These are phyloP conservation scores for Cryptosporidium sp. DNA, from an alignment of 169 alveolate species.

Conservation along the genomic window DNA sequence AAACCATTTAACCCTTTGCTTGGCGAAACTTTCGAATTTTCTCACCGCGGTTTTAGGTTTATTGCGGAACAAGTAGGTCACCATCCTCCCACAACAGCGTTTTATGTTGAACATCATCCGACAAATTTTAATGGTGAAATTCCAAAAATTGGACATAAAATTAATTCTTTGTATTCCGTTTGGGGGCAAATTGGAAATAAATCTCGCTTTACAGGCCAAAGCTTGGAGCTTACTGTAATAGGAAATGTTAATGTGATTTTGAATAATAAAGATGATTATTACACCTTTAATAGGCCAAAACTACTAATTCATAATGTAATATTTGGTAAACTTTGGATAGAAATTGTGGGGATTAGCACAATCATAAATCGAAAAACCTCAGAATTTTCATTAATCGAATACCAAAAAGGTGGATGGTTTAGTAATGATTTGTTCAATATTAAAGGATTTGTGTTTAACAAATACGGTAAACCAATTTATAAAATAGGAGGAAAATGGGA, in stretches of 20 bases:
- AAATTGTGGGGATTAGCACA: conserved; percentile 76
- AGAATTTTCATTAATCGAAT: conserved; percentile 55
- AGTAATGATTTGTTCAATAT: conserved; percentile 61
- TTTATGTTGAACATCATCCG: conserved; percentile 81
- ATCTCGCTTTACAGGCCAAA: conserved; percentile 68
- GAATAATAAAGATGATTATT: conserved; percentile 80
- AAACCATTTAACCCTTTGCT: conserved; percentile 96
- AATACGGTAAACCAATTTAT: conserved; percentile 28
- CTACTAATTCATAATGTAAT: conserved; percentile 89
- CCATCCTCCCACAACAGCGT: conserved; percentile 96
- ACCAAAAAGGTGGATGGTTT: conserved; percentile 72
- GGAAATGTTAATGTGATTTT: conserved; percentile 55
- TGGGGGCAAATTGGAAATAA: conserved; percentile 73
- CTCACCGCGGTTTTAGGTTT: conserved; percentile 89
- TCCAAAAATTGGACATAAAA: conserved; percentile 67
- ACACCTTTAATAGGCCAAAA: conserved; percentile 85
- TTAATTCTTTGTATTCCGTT: conserved; percentile 40
- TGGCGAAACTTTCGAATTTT: conserved; percentile 96
- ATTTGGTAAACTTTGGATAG: conserved; percentile 91
- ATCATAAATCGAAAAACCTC: conserved; percentile 51
- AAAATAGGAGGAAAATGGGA: conserved; percentile 76
- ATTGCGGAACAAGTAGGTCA: conserved; percentile 94
- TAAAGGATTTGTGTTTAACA: conserved; percentile 44
- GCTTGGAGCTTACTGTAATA: conserved; percentile 45
- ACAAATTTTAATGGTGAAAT: not conserved